Evolutionary conservation across 306 rosid genomes (phyloP).

Genomic region (Casuarina equisetifolia): DNA sequence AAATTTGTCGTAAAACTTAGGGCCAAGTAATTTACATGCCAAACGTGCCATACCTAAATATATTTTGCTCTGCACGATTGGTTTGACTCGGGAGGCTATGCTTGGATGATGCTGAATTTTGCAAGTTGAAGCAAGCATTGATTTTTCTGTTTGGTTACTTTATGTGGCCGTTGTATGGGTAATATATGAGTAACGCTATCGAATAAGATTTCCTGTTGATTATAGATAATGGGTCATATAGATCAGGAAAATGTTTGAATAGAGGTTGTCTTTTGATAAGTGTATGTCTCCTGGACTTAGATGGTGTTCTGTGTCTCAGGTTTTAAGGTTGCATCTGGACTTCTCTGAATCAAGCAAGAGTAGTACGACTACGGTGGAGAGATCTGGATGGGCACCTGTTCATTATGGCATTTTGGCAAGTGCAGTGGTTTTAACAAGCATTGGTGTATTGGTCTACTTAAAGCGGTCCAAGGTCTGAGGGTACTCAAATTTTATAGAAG

Average conservation of each 20-base stretch:
- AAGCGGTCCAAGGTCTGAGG: constrained; percentile 59
- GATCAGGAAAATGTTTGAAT: not conserved
- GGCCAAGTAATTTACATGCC: not conserved
- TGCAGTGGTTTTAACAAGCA: constrained; percentile 52
- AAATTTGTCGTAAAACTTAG: not conserved
- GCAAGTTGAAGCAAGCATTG: too few species aligned
- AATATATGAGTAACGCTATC: too few species aligned
- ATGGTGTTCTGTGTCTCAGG: constrained; percentile 40
- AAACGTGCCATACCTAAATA: not conserved
- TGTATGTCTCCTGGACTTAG: not conserved
- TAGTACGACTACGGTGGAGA: constrained; percentile 23
- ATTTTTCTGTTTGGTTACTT: not conserved
- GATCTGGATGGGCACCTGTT: constrained; percentile 30
- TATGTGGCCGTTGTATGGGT: not conserved
- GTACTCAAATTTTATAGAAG: constrained; percentile 7
- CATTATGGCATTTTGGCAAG: constrained; percentile 61
- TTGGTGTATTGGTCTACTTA: constrained; percentile 60
- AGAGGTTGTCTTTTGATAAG: not conserved
- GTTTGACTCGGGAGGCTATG: not conserved
- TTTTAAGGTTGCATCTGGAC: constrained; percentile 79
- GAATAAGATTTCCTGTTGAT: not conserved
- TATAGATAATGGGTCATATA: not conserved
- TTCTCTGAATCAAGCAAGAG: constrained; percentile 38
- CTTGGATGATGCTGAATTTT: not conserved
- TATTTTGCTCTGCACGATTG: not conserved